Evolutionary conservation across 768 basidiomycete species (phyloP).

Genomic region (Suillus luteus): DNA sequence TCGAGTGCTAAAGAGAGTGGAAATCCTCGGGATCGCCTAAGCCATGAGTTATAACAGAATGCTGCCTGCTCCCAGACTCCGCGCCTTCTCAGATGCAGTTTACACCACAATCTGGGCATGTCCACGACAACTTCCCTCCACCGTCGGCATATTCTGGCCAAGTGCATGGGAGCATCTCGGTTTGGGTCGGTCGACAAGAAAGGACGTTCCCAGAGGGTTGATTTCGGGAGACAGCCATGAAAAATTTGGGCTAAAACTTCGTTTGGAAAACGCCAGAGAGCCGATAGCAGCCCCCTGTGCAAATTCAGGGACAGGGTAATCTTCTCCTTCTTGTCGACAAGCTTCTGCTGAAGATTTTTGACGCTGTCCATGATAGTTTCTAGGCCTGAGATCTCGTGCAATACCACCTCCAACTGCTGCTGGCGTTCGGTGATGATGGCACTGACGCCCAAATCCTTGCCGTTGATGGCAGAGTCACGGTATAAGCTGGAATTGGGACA

Average conservation of each 20-base stretch:
- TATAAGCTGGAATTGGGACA: slow-evolving; percentile 12
- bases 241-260: slow-evolving; percentile 53
- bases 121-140: slow-evolving; percentile 44
- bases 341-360: slow-evolving; percentile 12
- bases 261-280: slow-evolving; percentile 42
- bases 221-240: slow-evolving; percentile 32
- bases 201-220: slow-evolving; percentile 24
- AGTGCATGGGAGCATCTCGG: slow-evolving; percentile 35
- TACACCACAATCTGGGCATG: slow-evolving; percentile 50
- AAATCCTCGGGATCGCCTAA: slow-evolving; percentile 17
- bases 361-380: slow-evolving; percentile 22
- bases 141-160: slow-evolving; percentile 41
- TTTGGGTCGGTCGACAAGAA: slow-evolving; percentile 8
- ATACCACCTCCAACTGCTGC: slow-evolving; percentile 20
- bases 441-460: slow-evolving; percentile 4
- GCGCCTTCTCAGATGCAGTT: slow-evolving; percentile 32
- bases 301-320: slow-evolving; percentile 18
- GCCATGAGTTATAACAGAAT: slow-evolving; percentile 17
- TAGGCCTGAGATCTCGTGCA: slow-evolving; percentile 16
- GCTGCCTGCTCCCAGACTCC: slow-evolving; percentile 14
- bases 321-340: slow-evolving; percentile 20
- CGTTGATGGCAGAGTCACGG: neutral
- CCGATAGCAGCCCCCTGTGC: slow-evolving; percentile 27
- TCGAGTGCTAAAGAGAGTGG: slow-evolving; percentile 24
- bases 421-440: slow-evolving; percentile 20